These are phyloP conservation scores for Lactarius deliciosus DNA, from an alignment of 768 basidiomycete genomes.

Conservation along the genomic window DNA sequence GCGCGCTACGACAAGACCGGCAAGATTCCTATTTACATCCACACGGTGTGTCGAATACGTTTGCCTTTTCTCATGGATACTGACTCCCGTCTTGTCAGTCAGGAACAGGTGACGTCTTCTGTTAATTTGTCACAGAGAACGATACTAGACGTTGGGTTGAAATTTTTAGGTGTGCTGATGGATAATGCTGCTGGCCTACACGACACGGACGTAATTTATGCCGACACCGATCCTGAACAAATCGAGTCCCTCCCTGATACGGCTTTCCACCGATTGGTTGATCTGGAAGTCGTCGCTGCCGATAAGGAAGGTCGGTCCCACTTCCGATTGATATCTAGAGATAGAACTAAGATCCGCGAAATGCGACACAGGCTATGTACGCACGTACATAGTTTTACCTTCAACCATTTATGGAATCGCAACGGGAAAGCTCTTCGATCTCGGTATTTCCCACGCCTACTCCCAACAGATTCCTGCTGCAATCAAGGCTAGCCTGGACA, in stretches of 20 bases:
- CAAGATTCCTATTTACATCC: constrained; percentile 50
- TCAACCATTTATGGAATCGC: constrained; percentile 62
- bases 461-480: constrained; percentile 54
- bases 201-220: constrained; percentile 43
- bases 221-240: constrained; percentile 47
- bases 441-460: constrained; percentile 51
- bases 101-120: constrained; percentile 13
- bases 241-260: constrained; percentile 48
- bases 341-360: neutral
- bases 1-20: constrained; percentile 45
- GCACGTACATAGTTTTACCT: constrained; percentile 53
- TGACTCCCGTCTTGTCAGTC: constrained; percentile 23
- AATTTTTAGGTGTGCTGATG: constrained; percentile 40
- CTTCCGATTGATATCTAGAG: neutral
- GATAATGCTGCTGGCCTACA: constrained; percentile 46
- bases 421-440: constrained; percentile 46
- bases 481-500: constrained; percentile 45
- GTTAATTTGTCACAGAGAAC: neutral
- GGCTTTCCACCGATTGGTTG: constrained; percentile 52
- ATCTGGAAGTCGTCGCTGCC: constrained; percentile 47
- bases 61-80: neutral
- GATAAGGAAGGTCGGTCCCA: constrained; percentile 44
- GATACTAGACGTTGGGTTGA: neutral
- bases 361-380: constrained; percentile 43
- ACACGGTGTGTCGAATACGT: constrained; percentile 48